A percentile compares a stretch with the other conserved stretches of the same genome.
phyloP scores from a whole-genome alignment of 495 filamentous ascomycete genomes.

The Daldinia grandis region DNA sequence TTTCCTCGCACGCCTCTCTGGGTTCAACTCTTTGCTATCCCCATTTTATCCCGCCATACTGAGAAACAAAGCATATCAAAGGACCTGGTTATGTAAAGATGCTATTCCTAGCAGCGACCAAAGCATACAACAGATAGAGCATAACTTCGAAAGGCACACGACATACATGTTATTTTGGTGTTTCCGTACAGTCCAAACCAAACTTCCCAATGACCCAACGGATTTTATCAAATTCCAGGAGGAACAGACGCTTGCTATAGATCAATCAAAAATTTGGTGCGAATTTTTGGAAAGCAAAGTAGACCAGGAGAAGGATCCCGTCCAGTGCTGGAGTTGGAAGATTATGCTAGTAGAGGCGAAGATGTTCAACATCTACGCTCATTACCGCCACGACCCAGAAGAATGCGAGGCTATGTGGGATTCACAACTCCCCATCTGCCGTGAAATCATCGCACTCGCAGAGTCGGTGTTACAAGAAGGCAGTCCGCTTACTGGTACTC shows the following conservation, averaged over 20 bases:
- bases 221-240: slow-evolving; percentile 3
- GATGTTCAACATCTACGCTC: slow-evolving; percentile 16
- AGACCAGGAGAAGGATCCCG: slow-evolving; percentile 8
- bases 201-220: not conserved
- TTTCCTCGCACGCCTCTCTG: slow-evolving; percentile 24
- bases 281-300: slow-evolving; percentile 6
- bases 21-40: slow-evolving; percentile 15
- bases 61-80: slow-evolving; percentile 1
- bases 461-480: slow-evolving; percentile 12
- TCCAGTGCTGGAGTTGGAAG: slow-evolving; percentile 11
- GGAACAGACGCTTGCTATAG: slow-evolving; percentile 8
- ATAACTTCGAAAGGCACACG: slow-evolving; percentile 23
- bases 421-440: slow-evolving; percentile 4
- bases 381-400: not conserved
- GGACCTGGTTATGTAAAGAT: not conserved
- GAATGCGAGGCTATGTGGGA: slow-evolving; percentile 23
- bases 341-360: slow-evolving; percentile 24
- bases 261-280: slow-evolving; percentile 16
- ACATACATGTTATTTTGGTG: slow-evolving; percentile 22
- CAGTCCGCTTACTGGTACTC: not conserved
- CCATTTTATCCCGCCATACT: slow-evolving; percentile 20
- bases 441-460: slow-evolving; percentile 9
- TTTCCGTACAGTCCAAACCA: slow-evolving; percentile 9
- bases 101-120: slow-evolving; percentile 1
- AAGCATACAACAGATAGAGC: not conserved